Evolutionary conservation across 78 protist genomes (phyloP).

Genomic region (Planoprotostelium fungivorum): DNA sequence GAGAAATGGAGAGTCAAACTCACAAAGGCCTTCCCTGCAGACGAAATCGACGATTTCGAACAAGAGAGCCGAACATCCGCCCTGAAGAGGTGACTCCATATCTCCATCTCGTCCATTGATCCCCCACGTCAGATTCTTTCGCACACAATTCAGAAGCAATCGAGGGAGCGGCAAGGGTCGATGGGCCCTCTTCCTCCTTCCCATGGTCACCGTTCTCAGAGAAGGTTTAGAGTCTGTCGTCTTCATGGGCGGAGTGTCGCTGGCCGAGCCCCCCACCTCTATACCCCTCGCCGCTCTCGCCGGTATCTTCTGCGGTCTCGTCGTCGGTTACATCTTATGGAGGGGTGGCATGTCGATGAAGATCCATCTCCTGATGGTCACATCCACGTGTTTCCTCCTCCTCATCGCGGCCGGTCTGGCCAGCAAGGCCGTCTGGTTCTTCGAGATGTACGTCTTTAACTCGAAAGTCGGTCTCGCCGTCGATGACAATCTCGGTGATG

Average conservation of each 20-base stretch:
- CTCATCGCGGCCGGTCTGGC: background rate
- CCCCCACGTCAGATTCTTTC: background rate
- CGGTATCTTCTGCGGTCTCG: background rate
- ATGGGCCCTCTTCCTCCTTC: background rate
- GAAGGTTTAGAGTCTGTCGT: background rate
- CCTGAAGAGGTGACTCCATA: background rate
- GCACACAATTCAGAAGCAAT: background rate
- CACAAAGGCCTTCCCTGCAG: background rate
- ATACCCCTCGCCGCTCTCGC: background rate
- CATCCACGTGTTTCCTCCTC: background rate
- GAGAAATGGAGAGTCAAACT: background rate
- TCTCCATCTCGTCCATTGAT: background rate
- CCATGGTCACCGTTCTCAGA: background rate
- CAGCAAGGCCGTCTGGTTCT: background rate
- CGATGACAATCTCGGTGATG: background rate
- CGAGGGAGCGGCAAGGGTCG: background rate
- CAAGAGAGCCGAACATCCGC: background rate
- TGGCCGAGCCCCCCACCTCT: background rate
- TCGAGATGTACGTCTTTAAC: background rate
- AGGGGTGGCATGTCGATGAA: background rate
- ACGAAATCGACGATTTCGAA: background rate
- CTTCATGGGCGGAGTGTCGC: background rate
- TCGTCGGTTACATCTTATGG: background rate
- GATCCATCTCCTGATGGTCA: background rate
- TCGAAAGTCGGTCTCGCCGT: background rate